Base-by-base conservation (phyloP, 192 early-diverging fungal species). In the Backusella psychrophila region DNA sequence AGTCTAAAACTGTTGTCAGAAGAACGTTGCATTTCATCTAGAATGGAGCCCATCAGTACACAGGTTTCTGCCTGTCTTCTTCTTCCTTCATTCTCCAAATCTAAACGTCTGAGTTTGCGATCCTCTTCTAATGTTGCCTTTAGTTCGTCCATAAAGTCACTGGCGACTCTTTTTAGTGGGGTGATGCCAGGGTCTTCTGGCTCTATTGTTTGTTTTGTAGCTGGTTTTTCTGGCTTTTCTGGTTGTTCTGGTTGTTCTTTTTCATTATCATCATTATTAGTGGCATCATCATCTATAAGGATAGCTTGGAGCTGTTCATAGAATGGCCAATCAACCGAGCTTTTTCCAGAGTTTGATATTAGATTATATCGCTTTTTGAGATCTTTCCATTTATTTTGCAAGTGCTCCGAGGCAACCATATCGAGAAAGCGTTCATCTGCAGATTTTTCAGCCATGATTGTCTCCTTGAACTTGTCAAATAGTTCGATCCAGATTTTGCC, bases 381-480 rank as follows among this genome's bases (percentile, higher is more conserved):
- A 12, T 63, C 56, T 11, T 63, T 63, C 56, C 56, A 63, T 63
- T 63, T 63, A 14, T 63, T 63, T 14, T 63, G 56, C 9, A 63
- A n/a, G 29, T 63, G 56, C 14, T 63, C 56, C 3, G 56, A 63
- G 21, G 56, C 56, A 63, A 63, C 56, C 56, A 63, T 63, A 3
- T 63, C 56, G 9, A 63, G 56, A 63, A 63, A 63, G 3, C 56
- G 21, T 31, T 63, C 56, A 29, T 63, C 56, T 63, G 23, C 56
- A 23, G 26, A 23, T 14, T 63, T 63, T 63, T 63, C 56, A 9
- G 9, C 56, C 11, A 63, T 63, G 56, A 63, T 63, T 26, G 56
- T 63, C 9, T 63, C 56, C 56, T 63, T 63, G 56, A 63, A 63
- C 56, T 63, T 63, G 56, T 63, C 56, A 63, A 63, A 63, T 63